Evolutionary conservation across 768 basidiomycete genomes (phyloP).

Genomic region (Imleria badia): DNA sequence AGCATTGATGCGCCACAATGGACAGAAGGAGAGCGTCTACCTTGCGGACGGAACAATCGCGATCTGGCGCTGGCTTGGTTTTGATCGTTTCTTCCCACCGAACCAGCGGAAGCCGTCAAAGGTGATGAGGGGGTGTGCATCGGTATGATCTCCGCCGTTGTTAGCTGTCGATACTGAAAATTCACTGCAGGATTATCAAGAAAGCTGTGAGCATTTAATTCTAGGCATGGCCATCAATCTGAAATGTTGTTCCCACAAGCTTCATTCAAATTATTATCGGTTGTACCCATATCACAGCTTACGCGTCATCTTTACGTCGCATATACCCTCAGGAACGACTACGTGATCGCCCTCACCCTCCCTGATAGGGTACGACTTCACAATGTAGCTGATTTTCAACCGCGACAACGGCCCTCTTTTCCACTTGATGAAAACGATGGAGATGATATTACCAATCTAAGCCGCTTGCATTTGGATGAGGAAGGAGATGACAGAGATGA

Average conservation of each 20-base stretch:
- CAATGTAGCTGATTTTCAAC: conserved; percentile 46
- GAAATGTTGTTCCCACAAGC: conserved; percentile 36
- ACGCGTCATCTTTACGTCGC: conserved; percentile 41
- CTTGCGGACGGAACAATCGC: conserved; percentile 51
- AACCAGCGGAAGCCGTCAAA: conserved; percentile 33
- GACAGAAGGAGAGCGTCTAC: conserved; percentile 24
- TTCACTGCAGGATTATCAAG: conserved; percentile 64
- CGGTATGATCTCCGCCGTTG: conserved; percentile 41
- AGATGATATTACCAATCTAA: conserved; percentile 20
- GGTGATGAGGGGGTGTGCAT: conserved; percentile 56
- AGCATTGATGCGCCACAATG: conserved; percentile 41
- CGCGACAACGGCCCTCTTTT: conserved; percentile 43
- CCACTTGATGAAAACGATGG: conserved; percentile 34
- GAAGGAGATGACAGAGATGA: conserved; percentile 26
- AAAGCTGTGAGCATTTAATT: conserved; percentile 55
- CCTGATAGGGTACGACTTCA: conserved; percentile 42
- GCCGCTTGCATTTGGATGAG: conserved; percentile 29
- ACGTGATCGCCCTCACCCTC: conserved; percentile 49
- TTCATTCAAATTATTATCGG: conserved; percentile 64
- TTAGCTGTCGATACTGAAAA: not conserved
- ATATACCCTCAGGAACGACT: conserved; percentile 47
- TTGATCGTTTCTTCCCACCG: conserved; percentile 63
- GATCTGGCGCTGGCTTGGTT: conserved; percentile 68
- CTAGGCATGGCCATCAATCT: not conserved
- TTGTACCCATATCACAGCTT: conserved; percentile 42